phyloP scores from a whole-genome alignment of 2,329 filamentous ascomycete genomes.

The Amesomyces nigricolor region DNA sequence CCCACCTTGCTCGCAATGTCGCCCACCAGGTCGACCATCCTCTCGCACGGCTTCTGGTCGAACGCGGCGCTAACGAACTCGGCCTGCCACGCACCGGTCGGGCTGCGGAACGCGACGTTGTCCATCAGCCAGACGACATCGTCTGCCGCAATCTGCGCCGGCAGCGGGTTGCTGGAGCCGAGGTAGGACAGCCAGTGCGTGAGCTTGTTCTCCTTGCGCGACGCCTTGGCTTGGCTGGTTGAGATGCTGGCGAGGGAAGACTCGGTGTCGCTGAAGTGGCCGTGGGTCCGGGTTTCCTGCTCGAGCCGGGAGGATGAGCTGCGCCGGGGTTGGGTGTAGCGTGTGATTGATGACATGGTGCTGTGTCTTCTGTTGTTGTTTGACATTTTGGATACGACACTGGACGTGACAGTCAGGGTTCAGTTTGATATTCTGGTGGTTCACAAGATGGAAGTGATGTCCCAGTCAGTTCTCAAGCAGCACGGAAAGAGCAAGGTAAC shows the following conservation, averaged over 20 bases:
- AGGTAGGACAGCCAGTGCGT: conserved; percentile 45
- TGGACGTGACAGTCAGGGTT: too few relatives aligned
- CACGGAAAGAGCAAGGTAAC: too few relatives aligned
- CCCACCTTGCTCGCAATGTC: conserved; percentile 25
- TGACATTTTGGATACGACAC: too few relatives aligned
- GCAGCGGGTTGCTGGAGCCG: conserved; percentile 51
- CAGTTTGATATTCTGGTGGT: too few relatives aligned
- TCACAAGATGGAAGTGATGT: too few relatives aligned
- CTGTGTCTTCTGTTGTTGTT: background rate
- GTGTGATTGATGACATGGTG: conserved; percentile 2
- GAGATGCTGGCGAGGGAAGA: conserved; percentile 37
- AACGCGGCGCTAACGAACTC: conserved; percentile 84
- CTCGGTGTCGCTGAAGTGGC: conserved; percentile 47
- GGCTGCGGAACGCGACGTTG: conserved; percentile 70
- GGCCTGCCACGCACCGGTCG: conserved; percentile 59
- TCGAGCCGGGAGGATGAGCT: conserved; percentile 7
- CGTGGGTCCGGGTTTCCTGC: conserved; percentile 41
- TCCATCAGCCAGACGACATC: conserved; percentile 87
- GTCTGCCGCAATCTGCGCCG: conserved; percentile 52
- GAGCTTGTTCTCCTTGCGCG: conserved; percentile 28
- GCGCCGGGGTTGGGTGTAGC: background rate
- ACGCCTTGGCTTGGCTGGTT: conserved; percentile 1
- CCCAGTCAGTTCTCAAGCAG: too few relatives aligned
- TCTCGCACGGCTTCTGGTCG: conserved; percentile 61
- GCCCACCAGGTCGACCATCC: conserved; percentile 50